These are phyloP conservation scores for Hymenoscyphus fructigenus DNA, from an alignment of 2,329 filamentous ascomycete species.

Conservation along the genomic window DNA sequence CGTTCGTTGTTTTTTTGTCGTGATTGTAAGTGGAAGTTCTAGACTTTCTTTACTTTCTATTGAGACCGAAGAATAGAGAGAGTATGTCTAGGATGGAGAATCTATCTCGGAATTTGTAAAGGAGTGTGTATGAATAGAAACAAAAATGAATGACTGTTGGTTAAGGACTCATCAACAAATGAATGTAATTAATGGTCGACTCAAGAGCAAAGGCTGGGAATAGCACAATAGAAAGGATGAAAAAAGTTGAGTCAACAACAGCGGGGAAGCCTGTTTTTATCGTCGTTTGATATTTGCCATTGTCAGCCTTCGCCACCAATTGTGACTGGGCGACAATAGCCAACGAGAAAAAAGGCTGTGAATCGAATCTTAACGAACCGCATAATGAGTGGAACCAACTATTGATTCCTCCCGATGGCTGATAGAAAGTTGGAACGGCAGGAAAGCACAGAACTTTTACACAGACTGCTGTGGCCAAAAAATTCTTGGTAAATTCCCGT, in stretches of 20 bases:
- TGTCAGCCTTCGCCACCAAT: background rate
- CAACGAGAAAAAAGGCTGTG: background rate
- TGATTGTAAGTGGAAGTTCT: background rate
- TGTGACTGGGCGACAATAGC: background rate
- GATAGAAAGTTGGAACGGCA: background rate
- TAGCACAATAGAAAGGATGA: constrained; percentile 1
- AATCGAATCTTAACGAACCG: background rate
- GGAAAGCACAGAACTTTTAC: background rate
- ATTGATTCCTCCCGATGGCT: background rate
- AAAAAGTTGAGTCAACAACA: background rate
- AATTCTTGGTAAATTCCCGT: background rate
- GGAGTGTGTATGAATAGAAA: background rate
- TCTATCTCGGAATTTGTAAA: constrained; percentile 1
- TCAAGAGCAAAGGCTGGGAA: constrained; percentile 2
- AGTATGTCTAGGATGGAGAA: background rate
- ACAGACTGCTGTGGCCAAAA: background rate
- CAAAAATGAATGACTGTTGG: background rate
- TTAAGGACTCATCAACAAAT: background rate
- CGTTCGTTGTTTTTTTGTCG: background rate
- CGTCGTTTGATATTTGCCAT: background rate
- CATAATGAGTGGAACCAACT: background rate
- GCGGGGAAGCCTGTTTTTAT: background rate
- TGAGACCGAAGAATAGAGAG: background rate
- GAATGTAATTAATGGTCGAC: constrained; percentile 1
- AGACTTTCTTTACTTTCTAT: background rate